Evolutionary conservation across 2,329 filamentous ascomycete genomes (phyloP), one percentile per base, ranked within the genome.

Genomic region (Penicillium concentricum): DNA sequence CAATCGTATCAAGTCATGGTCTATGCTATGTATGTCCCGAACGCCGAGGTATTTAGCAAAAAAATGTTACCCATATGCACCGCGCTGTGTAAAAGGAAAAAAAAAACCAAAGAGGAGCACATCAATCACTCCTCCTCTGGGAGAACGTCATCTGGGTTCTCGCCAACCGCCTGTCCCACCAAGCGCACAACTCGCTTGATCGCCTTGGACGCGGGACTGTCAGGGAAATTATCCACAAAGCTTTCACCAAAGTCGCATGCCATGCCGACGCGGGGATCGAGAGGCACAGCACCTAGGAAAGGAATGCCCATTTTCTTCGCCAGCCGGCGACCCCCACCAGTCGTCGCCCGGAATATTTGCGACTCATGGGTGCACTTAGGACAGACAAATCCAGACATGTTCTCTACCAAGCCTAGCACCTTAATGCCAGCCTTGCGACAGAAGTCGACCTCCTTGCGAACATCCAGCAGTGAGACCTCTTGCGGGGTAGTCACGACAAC

Each of bases 301-400:
- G 90, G 90, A 15, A 99, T 89, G 1, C 83, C 84, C 82, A 93
- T 91, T 74, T 97, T 93, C 72, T 88, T 82, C 2, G 94, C 93
- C 62, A 99, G 75, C 41, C 84, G 86, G 54, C 82, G 82, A 2
- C 90, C 94, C 20, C 95, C 94, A 9, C 94, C 94, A 0, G 94
- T 99, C 10, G 90, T 95, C 12, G 94, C 87, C 65, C 86, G 84
- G 79, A 99, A 99, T 48, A 99, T 96, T 72, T 96, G 86, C 67
- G 81, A 84, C 67, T 85, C 81, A 54, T 92, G 87, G 53, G 86
- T 90, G 76, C 94, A 99, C 55, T 90, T 93, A 10, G 92, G 92
- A 71, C 94, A 99, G 51, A 99, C 92, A 67, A 97, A 99, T 4
- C 92, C 91, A 57, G 88, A 91, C 94, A 99, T 99, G 71, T 99